Evolutionary conservation across 23 red algal genomes (phyloP).

Genomic region (Cyanidium caldarium): DNA sequence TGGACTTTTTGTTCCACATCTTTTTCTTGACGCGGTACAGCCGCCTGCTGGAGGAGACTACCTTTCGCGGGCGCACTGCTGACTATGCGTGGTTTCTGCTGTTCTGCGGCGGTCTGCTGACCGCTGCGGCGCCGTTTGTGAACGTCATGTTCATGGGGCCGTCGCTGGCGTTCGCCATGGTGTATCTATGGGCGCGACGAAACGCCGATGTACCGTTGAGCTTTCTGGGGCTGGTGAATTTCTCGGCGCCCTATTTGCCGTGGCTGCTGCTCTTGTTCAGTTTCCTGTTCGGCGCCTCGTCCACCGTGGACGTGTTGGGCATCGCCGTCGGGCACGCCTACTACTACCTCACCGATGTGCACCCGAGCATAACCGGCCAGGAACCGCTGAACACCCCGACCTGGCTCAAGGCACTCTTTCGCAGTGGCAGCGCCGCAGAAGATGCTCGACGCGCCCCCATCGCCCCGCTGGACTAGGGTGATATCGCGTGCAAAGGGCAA

Average conservation of each 20-base stretch:
- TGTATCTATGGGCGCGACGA: slow-evolving; percentile 89
- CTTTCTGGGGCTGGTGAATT: slow-evolving; percentile 78
- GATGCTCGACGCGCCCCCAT: too few species aligned
- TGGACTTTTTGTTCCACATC: slow-evolving; percentile 98
- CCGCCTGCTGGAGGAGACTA: slow-evolving; percentile 75
- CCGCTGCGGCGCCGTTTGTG: slow-evolving; percentile 34
- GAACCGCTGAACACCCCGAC: slow-evolving; percentile 39
- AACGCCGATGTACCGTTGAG: slow-evolving; percentile 50
- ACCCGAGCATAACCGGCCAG: slow-evolving; percentile 52
- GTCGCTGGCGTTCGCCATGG: slow-evolving; percentile 90
- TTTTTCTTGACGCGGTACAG: slow-evolving; percentile 89
- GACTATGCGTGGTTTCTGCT: slow-evolving; percentile 86
- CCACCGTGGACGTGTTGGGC: slow-evolving; percentile 68
- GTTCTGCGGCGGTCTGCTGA: slow-evolving; percentile 53
- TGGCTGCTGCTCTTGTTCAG: slow-evolving; percentile 89
- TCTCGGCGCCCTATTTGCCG: slow-evolving; percentile 82
- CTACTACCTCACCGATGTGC: slow-evolving; percentile 83
- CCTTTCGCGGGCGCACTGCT: slow-evolving; percentile 84
- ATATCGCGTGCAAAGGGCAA: too few species aligned
- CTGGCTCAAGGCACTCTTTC: background rate
- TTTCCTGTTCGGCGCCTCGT: slow-evolving; percentile 50
- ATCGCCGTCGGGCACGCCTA: slow-evolving; percentile 84
- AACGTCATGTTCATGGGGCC: slow-evolving; percentile 78
- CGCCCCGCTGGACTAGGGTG: too few species aligned
- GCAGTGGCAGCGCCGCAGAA: too few species aligned